A percentile compares a stretch with the other conserved stretches of the same genome.
Evolutionary conservation across 768 basidiomycete genomes (phyloP).

Genomic region (Hygrophoropsis aurantiaca): DNA sequence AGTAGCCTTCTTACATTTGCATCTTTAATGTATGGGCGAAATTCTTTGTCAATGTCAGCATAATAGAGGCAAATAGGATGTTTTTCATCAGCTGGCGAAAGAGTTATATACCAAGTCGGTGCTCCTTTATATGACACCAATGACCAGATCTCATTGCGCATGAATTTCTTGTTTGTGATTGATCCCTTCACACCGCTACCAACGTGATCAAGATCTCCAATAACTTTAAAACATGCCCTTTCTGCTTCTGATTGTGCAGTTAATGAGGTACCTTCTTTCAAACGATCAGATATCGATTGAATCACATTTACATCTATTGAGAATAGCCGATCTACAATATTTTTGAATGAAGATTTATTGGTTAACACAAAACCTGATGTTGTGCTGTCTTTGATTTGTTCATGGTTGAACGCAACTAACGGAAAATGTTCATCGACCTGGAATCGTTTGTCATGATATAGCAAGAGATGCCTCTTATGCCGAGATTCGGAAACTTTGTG

Average conservation of each 20-base stretch:
- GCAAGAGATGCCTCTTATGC: slow-evolving; percentile 30
- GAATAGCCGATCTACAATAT: too few species aligned
- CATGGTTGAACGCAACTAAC: too few species aligned
- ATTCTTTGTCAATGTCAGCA: slow-evolving; percentile 23
- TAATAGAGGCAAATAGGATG: slow-evolving; percentile 37
- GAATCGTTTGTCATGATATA: slow-evolving; percentile 42
- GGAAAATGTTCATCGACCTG: slow-evolving; percentile 37
- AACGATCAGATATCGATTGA: too few species aligned
- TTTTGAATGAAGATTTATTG: too few species aligned
- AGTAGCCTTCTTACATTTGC: neutral
- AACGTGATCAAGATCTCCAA: slow-evolving; percentile 28
- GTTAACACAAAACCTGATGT: too few species aligned
- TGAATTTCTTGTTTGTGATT: slow-evolving; percentile 23
- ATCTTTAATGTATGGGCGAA: slow-evolving; percentile 7
- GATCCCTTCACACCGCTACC: slow-evolving; percentile 28
- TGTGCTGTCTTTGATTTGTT: too few species aligned
- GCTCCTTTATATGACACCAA: slow-evolving; percentile 20
- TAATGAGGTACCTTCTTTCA: too few species aligned
- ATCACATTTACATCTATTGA: too few species aligned
- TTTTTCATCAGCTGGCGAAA: slow-evolving; percentile 32
- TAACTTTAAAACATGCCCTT: slow-evolving; percentile 19
- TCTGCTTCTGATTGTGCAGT: too few species aligned
- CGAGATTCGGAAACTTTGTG: slow-evolving; percentile 20
- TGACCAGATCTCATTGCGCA: slow-evolving; percentile 22
- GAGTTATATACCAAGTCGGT: slow-evolving; percentile 37